phyloP scores from a whole-genome alignment of 192 early-diverging fungal species.

The Entomortierella beljakovae region DNA sequence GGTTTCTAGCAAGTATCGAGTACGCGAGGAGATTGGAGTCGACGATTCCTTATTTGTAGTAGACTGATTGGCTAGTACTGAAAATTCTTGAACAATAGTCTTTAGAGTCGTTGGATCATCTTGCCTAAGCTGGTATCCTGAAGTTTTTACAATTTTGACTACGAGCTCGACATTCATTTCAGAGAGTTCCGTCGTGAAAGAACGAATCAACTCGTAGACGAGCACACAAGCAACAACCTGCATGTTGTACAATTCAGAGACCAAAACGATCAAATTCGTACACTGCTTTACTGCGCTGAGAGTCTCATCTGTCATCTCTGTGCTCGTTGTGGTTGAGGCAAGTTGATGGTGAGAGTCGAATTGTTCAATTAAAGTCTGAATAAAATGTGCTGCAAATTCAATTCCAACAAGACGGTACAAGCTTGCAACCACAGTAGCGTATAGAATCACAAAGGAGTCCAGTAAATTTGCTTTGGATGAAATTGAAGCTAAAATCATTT shows the following conservation, averaged over 20 bases:
- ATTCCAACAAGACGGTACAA: slow-evolving; percentile 85
- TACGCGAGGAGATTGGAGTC: slow-evolving; percentile 65
- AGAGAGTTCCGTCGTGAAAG: slow-evolving; percentile 74
- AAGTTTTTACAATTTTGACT: slow-evolving; percentile 80
- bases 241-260: slow-evolving; percentile 93
- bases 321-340: slow-evolving; percentile 55
- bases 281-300: slow-evolving; percentile 74
- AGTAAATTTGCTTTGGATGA: slow-evolving; percentile 87
- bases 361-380: slow-evolving; percentile 79
- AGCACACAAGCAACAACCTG: slow-evolving; percentile 86
- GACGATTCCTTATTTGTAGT: slow-evolving; percentile 51
- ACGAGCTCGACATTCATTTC: slow-evolving; percentile 93
- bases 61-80: slow-evolving; percentile 43
- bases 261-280: slow-evolving; percentile 82
- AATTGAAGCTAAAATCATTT: slow-evolving; percentile 80
- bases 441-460: slow-evolving; percentile 91
- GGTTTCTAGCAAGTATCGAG: slow-evolving; percentile 97
- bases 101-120: slow-evolving; percentile 95
- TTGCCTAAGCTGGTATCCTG: slow-evolving; percentile 84
- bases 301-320: slow-evolving; percentile 55
- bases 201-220: slow-evolving; percentile 86
- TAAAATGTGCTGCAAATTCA: slow-evolving; percentile 85
- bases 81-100: slow-evolving; percentile 84
- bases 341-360: slow-evolving; percentile 71
- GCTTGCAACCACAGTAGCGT: slow-evolving; percentile 87